Evolutionary conservation across 2,329 filamentous ascomycete species (phyloP).

Genomic region (Cyphellophora europaea): DNA sequence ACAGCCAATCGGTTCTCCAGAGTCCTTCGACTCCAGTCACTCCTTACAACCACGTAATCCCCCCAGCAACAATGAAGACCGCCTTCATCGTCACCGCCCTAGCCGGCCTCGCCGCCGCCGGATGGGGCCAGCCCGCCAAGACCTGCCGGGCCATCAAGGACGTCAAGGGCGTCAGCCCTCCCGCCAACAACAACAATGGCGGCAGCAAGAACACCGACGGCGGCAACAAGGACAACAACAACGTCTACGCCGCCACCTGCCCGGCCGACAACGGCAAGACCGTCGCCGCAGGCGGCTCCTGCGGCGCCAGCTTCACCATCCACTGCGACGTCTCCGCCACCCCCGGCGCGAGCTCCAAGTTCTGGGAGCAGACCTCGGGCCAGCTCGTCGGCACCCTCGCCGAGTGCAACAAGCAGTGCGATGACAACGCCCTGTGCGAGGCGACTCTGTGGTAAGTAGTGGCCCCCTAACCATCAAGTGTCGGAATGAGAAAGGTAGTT

Average conservation of each 20-base stretch:
- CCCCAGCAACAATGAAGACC: too few relatives aligned
- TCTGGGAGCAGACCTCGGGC: constrained; percentile 7
- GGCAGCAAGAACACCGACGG: constrained; percentile 1
- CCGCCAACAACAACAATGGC: too few relatives aligned
- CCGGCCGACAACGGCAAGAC: constrained; percentile 7
- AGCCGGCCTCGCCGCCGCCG: too few relatives aligned
- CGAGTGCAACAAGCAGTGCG: constrained; percentile 9
- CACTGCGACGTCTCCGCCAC: constrained; percentile 9
- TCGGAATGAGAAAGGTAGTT: too few relatives aligned
- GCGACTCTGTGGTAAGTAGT: background rate
- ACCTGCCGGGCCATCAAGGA: too few relatives aligned
- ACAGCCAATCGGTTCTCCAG: too few relatives aligned
- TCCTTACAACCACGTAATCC: too few relatives aligned
- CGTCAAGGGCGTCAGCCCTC: too few relatives aligned
- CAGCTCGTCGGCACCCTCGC: constrained; percentile 5
- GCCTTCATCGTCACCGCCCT: too few relatives aligned
- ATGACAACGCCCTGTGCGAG: too few relatives aligned
- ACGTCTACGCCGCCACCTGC: constrained; percentile 6
- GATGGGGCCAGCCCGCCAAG: too few relatives aligned
- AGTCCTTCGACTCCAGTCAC: too few relatives aligned
- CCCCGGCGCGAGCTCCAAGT: constrained; percentile 4
- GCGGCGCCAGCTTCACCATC: constrained; percentile 8
- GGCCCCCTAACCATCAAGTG: background rate
- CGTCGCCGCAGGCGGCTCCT: constrained; percentile 7
- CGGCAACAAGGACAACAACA: constrained; percentile 3